Conservation (phyloP, 169 alveolate species). For the Plasmodium cynomolgi region DNA sequence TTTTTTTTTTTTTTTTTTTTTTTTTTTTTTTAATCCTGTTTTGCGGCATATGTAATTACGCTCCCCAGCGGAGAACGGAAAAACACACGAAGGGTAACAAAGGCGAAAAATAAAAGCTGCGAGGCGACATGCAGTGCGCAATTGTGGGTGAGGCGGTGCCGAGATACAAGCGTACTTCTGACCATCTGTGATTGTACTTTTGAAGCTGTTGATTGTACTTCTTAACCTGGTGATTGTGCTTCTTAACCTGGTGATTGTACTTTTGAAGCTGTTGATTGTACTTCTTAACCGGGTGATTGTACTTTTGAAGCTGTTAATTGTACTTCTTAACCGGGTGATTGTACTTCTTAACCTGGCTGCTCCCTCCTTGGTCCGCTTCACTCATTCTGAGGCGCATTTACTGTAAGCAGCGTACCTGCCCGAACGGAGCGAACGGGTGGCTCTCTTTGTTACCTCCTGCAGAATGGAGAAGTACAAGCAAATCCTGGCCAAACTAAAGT, state of each 20-base stretch:
- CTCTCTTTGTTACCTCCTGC: background rate
- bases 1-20: too few relatives aligned
- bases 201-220: too few relatives aligned
- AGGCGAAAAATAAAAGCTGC: background rate
- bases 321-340: too few relatives aligned
- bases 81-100: background rate
- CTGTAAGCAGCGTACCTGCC: too few relatives aligned
- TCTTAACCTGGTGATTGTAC: background rate
- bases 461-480: constrained; percentile 65
- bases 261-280: too few relatives aligned
- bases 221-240: too few relatives aligned
- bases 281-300: too few relatives aligned
- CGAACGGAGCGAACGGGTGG: background rate
- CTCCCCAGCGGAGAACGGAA: background rate
- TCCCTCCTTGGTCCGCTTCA: background rate
- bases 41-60: background rate
- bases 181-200: background rate
- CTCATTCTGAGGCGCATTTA: background rate
- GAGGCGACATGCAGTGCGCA: background rate
- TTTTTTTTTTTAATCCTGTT: too few relatives aligned
- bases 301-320: too few relatives aligned
- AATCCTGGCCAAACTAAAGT: constrained; percentile 31
- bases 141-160: background rate
- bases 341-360: too few relatives aligned
- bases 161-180: background rate